phyloP scores from a whole-genome alignment of 202 grass and related monocot genomes.

The Tripidium arundinaceum region DNA sequence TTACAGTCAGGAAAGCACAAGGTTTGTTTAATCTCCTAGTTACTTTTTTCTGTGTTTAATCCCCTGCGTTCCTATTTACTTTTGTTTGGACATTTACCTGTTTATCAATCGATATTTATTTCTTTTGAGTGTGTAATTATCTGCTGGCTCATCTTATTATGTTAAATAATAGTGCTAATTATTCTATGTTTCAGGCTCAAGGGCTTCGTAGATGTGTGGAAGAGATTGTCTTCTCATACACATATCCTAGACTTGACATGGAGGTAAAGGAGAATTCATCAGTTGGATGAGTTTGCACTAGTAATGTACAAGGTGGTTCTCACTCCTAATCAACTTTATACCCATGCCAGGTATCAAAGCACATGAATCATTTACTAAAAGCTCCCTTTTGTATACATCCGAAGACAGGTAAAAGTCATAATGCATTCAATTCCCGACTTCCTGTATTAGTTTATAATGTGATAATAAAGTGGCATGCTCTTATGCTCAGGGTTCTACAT shows the following conservation, averaged over 20 bases:
- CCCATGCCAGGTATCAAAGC: slow-evolving; percentile 72
- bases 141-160: not conserved
- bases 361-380: slow-evolving; percentile 97
- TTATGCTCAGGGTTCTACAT: not conserved
- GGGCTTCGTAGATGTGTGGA: slow-evolving; percentile 81
- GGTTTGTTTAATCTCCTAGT: slow-evolving; percentile 44
- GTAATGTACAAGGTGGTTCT: not conserved
- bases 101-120: not conserved
- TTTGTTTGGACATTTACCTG: not conserved
- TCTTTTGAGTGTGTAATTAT: not conserved
- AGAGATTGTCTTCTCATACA: slow-evolving; percentile 91
- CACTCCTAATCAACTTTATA: not conserved
- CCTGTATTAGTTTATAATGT: not conserved
- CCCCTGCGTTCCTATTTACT: not conserved
- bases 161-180: not conserved
- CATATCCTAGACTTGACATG: slow-evolving; percentile 97
- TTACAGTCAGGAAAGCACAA: slow-evolving; percentile 87
- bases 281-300: not conserved
- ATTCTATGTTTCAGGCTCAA: slow-evolving; percentile 38
- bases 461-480: not conserved
- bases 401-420: slow-evolving; percentile 66
- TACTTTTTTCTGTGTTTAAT: not conserved
- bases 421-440: not conserved
- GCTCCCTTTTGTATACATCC: slow-evolving; percentile 87
- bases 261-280: slow-evolving; percentile 49